Evolutionary conservation across 2,329 filamentous ascomycete genomes (phyloP).

Genomic region (Ramichloridium luteum): DNA sequence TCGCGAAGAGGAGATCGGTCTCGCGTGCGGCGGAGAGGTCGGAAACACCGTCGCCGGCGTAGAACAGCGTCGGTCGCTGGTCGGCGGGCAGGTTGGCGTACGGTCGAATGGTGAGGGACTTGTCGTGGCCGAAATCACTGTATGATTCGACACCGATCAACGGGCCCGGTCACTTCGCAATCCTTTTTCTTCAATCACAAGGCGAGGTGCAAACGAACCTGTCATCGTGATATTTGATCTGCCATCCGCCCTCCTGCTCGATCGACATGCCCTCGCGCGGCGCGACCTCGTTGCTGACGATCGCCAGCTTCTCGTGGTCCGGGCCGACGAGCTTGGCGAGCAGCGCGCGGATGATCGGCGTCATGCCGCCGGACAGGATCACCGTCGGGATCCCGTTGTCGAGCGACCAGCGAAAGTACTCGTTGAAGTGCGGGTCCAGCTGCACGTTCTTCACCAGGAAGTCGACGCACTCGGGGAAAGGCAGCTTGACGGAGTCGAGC

Average conservation of each 20-base stretch:
- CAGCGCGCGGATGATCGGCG: slow-evolving; percentile 75
- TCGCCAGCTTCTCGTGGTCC: slow-evolving; percentile 65
- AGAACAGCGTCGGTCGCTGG: slow-evolving; percentile 73
- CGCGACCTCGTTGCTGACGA: slow-evolving; percentile 75
- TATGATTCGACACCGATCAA: background rate
- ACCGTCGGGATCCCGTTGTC: slow-evolving; percentile 81
- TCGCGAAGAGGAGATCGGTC: slow-evolving; percentile 91
- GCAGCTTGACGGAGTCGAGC: slow-evolving; percentile 74
- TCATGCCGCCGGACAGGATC: slow-evolving; percentile 85
- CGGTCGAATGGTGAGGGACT: slow-evolving; percentile 78
- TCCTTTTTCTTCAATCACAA: background rate
- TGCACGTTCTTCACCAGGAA: slow-evolving; percentile 70
- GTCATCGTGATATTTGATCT: slow-evolving; percentile 79
- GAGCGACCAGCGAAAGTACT: slow-evolving; percentile 75
- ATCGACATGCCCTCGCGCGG: slow-evolving; percentile 57
- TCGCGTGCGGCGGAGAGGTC: slow-evolving; percentile 85
- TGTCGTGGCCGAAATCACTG: slow-evolving; percentile 89
- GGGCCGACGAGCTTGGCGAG: slow-evolving; percentile 72
- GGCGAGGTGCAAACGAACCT: slow-evolving; percentile 43
- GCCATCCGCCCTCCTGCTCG: slow-evolving; percentile 73
- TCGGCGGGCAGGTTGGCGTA: slow-evolving; percentile 61
- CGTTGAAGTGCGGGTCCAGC: slow-evolving; percentile 76
- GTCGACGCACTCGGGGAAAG: slow-evolving; percentile 71
- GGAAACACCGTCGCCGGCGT: slow-evolving; percentile 88
- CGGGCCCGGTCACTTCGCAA: background rate